These are phyloP conservation scores for Apiotrichum porosum DNA, from an alignment of 1,284 basidiomycete species.

Conservation along the genomic window DNA sequence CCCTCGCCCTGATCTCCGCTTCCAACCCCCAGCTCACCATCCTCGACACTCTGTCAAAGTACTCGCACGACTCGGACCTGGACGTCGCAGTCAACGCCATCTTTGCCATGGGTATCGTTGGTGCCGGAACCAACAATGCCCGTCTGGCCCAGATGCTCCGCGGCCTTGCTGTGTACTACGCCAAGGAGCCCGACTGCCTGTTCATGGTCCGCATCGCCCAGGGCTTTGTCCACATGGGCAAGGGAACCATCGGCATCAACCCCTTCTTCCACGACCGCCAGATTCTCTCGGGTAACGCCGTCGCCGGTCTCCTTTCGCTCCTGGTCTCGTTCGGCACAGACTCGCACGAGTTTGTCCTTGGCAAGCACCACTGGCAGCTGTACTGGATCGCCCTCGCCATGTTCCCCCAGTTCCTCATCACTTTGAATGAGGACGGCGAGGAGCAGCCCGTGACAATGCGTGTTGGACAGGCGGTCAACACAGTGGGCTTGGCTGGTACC, in stretches of 20 bases:
- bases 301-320: conserved; percentile 86
- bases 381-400: conserved; percentile 93
- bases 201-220: conserved; percentile 97
- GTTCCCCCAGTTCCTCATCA: conserved; percentile 98
- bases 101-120: conserved; percentile 97
- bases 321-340: conserved; percentile 91
- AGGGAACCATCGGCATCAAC: conserved; percentile 96
- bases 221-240: conserved; percentile 97
- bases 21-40: conserved; percentile 96
- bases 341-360: conserved; percentile 83
- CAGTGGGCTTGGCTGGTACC: conserved; percentile 47
- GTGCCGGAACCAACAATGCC: conserved; percentile 97
- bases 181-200: conserved; percentile 93
- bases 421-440: conserved; percentile 85
- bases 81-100: conserved; percentile 95
- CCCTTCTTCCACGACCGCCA: conserved; percentile 93
- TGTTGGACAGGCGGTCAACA: conserved; percentile 71
- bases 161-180: conserved; percentile 92
- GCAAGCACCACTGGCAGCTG: conserved; percentile 97
- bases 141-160: conserved; percentile 95
- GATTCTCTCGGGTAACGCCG: conserved; percentile 81
- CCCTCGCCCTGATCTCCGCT: conserved; percentile 86
- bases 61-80: conserved; percentile 97
- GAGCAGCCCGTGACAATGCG: conserved; percentile 84
- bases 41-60: conserved; percentile 97